Conservation (phyloP, 441 rosid species). For the Mallotus japonicus region DNA sequence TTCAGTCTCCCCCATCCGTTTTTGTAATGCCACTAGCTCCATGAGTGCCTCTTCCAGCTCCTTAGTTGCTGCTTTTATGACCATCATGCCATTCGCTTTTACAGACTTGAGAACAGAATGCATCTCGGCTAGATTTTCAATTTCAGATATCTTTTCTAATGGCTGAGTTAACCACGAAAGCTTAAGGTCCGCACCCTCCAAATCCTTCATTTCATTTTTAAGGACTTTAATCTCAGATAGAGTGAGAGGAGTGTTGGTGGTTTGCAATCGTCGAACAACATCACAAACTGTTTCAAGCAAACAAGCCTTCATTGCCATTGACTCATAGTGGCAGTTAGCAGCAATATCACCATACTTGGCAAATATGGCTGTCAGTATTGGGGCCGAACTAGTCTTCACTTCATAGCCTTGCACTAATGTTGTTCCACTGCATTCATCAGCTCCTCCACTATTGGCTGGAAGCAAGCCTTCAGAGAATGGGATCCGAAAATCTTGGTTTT, state of each 20-base stretch:
- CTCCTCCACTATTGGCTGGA: slow-evolving; percentile 4
- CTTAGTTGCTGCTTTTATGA: slow-evolving; percentile 24
- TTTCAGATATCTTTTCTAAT: slow-evolving; percentile 21
- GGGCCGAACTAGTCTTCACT: slow-evolving; percentile 20
- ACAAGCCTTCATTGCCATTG: slow-evolving; percentile 4
- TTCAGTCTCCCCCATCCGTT: slow-evolving; percentile 25
- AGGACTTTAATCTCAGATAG: slow-evolving; percentile 21
- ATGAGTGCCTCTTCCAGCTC: slow-evolving; percentile 21
- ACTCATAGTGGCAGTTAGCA: slow-evolving; percentile 10
- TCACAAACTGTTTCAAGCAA: slow-evolving; percentile 21
- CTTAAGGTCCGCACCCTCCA: slow-evolving; percentile 17
- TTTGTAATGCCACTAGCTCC: slow-evolving; percentile 25
- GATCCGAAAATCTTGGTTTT: slow-evolving; percentile 1
- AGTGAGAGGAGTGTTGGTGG: slow-evolving; percentile 11
- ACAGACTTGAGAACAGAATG: slow-evolving; percentile 23
- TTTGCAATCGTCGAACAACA: slow-evolving; percentile 19
- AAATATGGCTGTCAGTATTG: slow-evolving; percentile 21
- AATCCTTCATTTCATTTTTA: slow-evolving; percentile 21
- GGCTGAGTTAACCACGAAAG: slow-evolving; percentile 24
- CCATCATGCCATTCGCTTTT: slow-evolving; percentile 16
- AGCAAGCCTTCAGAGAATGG: slow-evolving; percentile 8
- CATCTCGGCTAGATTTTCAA: slow-evolving; percentile 22
- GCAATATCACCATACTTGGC: slow-evolving; percentile 23
- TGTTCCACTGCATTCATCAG: background rate
- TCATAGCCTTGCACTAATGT: slow-evolving; percentile 23